Evolutionary conservation across 2,329 filamentous ascomycete genomes (phyloP).

Genomic region (Anthostomella pinea): DNA sequence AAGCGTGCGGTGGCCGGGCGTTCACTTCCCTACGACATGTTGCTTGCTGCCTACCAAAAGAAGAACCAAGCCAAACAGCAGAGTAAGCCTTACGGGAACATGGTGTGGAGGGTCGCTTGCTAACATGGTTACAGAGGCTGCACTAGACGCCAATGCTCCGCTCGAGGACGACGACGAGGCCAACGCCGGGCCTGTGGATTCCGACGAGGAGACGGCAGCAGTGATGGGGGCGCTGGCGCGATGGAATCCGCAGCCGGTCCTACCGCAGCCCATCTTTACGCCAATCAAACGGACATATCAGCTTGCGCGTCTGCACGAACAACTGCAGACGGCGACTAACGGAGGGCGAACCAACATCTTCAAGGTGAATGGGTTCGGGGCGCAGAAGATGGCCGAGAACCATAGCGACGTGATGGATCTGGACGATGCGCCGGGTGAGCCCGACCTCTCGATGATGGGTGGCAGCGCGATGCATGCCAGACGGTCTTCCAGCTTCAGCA

Average conservation of each 20-base stretch:
- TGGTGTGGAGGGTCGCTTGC: slow-evolving; percentile 1
- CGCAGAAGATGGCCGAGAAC: slow-evolving; percentile 51
- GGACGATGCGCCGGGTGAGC: slow-evolving; percentile 59
- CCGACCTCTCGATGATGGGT: slow-evolving; percentile 43
- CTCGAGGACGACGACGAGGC: slow-evolving; percentile 81
- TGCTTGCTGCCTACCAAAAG: slow-evolving; percentile 86
- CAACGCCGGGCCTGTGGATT: slow-evolving; percentile 80
- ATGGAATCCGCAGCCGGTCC: slow-evolving; percentile 75
- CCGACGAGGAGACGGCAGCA: slow-evolving; percentile 86
- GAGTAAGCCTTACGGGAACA: slow-evolving; percentile 55
- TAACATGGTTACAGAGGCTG: slow-evolving; percentile 63
- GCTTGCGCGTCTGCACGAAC: slow-evolving; percentile 60
- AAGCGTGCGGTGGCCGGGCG: slow-evolving; percentile 85
- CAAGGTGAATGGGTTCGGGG: slow-evolving; percentile 54
- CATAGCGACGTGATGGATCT: slow-evolving; percentile 43
- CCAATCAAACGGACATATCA: slow-evolving; percentile 64
- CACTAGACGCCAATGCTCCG: slow-evolving; percentile 90
- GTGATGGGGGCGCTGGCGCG: slow-evolving; percentile 79
- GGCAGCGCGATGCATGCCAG: slow-evolving; percentile 36
- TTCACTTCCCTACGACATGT: slow-evolving; percentile 87
- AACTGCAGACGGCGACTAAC: slow-evolving; percentile 64
- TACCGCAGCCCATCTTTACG: slow-evolving; percentile 60
- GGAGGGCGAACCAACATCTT: slow-evolving; percentile 65
- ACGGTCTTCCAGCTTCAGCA: slow-evolving; percentile 46
- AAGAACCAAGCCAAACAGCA: slow-evolving; percentile 99